Percentiles rank a stretch among this genome's conserved stretches.
Evolutionary conservation across 2,329 filamentous ascomycete genomes (phyloP).

Genomic region (Trichoderma arundinaceum): DNA sequence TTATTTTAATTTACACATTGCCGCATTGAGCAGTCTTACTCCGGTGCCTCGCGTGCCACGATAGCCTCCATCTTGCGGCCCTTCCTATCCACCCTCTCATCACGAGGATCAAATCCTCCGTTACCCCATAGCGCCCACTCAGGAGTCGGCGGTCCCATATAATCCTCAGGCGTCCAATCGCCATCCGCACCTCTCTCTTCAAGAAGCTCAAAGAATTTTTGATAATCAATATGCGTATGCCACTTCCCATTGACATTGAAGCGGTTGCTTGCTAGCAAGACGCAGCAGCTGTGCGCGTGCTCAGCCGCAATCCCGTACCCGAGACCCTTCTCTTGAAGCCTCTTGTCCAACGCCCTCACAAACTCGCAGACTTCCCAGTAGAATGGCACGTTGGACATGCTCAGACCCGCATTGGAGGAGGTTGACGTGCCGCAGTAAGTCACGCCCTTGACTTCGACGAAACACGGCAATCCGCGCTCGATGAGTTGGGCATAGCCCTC

Average conservation of each 20-base stretch:
- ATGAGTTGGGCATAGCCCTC: conserved; percentile 89
- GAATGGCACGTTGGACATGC: conserved; percentile 97
- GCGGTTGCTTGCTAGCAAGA: conserved; percentile 80
- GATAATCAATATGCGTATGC: conserved; percentile 92
- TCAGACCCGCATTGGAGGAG: conserved; percentile 81
- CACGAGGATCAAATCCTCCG: conserved; percentile 90
- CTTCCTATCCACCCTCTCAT: conserved; percentile 86
- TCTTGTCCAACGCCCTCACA: conserved; percentile 73
- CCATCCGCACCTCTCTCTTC: conserved; percentile 69
- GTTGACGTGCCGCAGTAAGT: conserved; percentile 95
- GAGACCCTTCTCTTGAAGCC: conserved; percentile 72
- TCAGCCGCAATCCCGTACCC: conserved; percentile 92
- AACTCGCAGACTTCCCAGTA: conserved; percentile 90
- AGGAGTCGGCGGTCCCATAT: conserved; percentile 81
- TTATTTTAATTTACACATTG: background rate
- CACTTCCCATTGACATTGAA: conserved; percentile 80
- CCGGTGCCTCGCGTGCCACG: conserved; percentile 43
- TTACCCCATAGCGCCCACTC: conserved; percentile 96
- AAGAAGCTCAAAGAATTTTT: conserved; percentile 82
- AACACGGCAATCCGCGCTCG: conserved; percentile 83
- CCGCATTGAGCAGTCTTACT: conserved; percentile 17
- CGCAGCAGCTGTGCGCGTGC: conserved; percentile 93
- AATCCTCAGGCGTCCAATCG: conserved; percentile 86
- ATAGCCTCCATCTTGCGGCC: conserved; percentile 66
- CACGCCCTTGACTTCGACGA: conserved; percentile 95